Conservation (phyloP, 2,329 filamentous ascomycete species). For the Fusarium dimerum region DNA sequence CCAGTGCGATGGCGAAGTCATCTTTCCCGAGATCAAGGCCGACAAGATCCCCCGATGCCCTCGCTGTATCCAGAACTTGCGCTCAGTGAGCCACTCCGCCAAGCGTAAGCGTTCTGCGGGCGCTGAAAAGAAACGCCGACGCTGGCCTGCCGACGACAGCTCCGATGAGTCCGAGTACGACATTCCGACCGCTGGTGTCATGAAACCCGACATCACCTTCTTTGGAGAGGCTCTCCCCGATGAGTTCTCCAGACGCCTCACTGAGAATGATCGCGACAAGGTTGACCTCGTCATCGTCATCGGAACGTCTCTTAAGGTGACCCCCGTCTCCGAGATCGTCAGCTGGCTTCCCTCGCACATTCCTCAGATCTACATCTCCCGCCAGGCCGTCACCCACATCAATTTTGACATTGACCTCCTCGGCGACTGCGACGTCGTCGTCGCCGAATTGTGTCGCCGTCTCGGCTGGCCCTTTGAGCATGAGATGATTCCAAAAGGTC, state of each 20-base stretch:
- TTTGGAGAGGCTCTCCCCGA: conserved; percentile 90
- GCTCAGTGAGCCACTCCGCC: conserved; percentile 24
- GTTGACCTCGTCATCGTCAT: conserved; percentile 94
- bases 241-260: conserved; percentile 77
- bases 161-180: conserved; percentile 50
- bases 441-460: conserved; percentile 80
- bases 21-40: conserved; percentile 77
- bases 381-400: conserved; percentile 81
- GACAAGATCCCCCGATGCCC: conserved; percentile 77
- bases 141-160: conserved; percentile 41
- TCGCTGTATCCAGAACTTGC: conserved; percentile 63
- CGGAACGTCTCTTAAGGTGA: conserved; percentile 93
- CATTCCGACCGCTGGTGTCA: conserved; percentile 72
- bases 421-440: conserved; percentile 91
- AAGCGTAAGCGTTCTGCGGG: conserved; percentile 45
- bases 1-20: conserved; percentile 71
- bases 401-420: conserved; percentile 96
- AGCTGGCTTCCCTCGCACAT: conserved; percentile 76
- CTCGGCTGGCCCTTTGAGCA: conserved; percentile 80
- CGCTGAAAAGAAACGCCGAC: conserved; percentile 44
- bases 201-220: conserved; percentile 98
- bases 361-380: conserved; percentile 88
- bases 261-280: conserved; percentile 75
- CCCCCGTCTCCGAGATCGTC: conserved; percentile 89
- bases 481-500: conserved; percentile 75